Conservation (phyloP, 2,329 filamentous ascomycete genomes). For the Alternaria tenuissima region DNA sequence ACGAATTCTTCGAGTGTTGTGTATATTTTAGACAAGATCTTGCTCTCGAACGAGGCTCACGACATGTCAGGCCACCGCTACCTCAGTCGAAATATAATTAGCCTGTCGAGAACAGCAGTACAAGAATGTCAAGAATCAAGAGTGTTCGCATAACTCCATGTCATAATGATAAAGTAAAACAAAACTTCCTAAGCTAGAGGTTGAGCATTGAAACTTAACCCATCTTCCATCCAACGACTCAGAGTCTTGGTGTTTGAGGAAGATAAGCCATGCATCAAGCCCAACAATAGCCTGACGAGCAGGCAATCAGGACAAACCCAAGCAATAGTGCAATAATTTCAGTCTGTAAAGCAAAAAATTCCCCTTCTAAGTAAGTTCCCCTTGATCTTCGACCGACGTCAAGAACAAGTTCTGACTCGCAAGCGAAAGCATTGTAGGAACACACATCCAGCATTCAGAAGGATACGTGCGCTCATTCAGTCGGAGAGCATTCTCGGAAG, state of each 20-base stretch:
- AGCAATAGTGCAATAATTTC: not conserved
- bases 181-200: not conserved
- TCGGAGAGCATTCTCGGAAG: not conserved
- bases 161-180: not conserved
- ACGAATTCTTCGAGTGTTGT: not conserved
- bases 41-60: not conserved
- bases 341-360: constrained; percentile 5
- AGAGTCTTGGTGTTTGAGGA: not conserved
- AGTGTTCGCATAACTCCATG: not conserved
- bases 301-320: not conserved
- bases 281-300: not conserved
- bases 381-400: not conserved
- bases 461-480: not conserved
- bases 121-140: not conserved
- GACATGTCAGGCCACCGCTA: not conserved
- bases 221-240: not conserved
- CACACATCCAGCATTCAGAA: not conserved
- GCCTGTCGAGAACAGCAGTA: not conserved
- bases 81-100: not conserved
- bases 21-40: not conserved
- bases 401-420: not conserved
- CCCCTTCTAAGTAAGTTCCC: not conserved
- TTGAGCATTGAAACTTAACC: not conserved
- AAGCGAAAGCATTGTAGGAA: not conserved
- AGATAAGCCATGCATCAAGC: not conserved